Evolutionary conservation across 78 protist genomes (phyloP).

Genomic region (Dictyostelium firmibasis): DNA sequence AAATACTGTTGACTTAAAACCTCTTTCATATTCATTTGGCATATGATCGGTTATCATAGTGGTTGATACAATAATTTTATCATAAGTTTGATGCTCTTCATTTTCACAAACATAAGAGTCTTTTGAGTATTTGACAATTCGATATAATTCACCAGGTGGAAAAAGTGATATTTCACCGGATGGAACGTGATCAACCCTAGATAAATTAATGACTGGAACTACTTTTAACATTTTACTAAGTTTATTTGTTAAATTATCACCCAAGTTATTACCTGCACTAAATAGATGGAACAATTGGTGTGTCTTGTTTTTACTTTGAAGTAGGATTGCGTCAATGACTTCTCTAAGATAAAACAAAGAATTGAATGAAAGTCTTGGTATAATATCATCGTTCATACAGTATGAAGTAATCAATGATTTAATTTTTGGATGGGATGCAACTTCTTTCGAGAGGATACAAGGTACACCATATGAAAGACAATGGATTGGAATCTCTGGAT

Average conservation of each 20-base stretch:
- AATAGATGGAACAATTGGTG: constrained; percentile 62
- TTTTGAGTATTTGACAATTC: constrained; percentile 35
- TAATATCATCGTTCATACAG: constrained; percentile 73
- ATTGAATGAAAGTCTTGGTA: constrained; percentile 60
- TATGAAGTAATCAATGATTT: constrained; percentile 30
- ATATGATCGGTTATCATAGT: constrained; percentile 79
- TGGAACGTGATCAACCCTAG: constrained; percentile 21
- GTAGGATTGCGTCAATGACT: constrained; percentile 17
- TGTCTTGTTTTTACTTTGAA: constrained; percentile 33
- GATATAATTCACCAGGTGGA: constrained; percentile 62
- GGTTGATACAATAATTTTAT: constrained; percentile 60
- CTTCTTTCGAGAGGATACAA: constrained; percentile 41
- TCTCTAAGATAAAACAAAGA: constrained; percentile 56
- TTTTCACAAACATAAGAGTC: constrained; percentile 49
- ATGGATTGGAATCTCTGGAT: constrained; percentile 65
- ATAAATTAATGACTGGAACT: constrained; percentile 35
- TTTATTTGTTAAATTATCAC: constrained; percentile 11
- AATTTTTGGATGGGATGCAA: background rate
- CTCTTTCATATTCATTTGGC: constrained; percentile 73
- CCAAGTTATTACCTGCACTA: constrained; percentile 28
- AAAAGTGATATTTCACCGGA: constrained; percentile 30
- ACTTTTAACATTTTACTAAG: constrained; percentile 68
- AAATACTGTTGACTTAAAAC: constrained; percentile 8
- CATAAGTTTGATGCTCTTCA: background rate
- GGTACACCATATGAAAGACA: constrained; percentile 76